phyloP scores from a whole-genome alignment of 116 monocot species.

The Zostera marina region DNA sequence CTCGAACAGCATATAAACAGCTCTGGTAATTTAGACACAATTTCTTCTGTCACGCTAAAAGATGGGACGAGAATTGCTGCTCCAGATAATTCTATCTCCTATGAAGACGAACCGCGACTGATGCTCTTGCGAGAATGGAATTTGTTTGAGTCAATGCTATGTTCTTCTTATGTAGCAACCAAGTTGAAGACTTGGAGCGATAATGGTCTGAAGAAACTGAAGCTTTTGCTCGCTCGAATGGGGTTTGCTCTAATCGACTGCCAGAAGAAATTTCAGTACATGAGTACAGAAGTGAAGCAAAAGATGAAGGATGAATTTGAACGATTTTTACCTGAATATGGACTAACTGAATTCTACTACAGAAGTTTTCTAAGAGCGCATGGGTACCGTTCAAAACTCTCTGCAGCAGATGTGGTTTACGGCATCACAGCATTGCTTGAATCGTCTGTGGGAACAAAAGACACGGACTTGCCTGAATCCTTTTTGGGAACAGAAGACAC shows the following conservation, averaged over 20 bases:
- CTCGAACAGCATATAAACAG: conserved; percentile 83
- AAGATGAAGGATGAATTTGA: conserved; percentile 71
- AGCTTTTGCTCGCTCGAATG: conserved; percentile 83
- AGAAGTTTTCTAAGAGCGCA: conserved; percentile 60
- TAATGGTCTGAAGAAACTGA: conserved; percentile 83
- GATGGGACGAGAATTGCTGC: conserved; percentile 78
- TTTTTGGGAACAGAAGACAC: conserved; percentile 20
- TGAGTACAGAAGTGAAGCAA: conserved; percentile 84
- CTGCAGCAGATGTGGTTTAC: conserved; percentile 91
- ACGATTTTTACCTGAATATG: conserved; percentile 72
- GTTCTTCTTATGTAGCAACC: conserved; percentile 88
- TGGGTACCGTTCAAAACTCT: conserved; percentile 64
- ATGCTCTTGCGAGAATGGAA: conserved; percentile 93
- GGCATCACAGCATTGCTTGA: conserved; percentile 83
- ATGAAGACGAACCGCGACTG: conserved; percentile 79
- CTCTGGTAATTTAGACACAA: conserved; percentile 42
- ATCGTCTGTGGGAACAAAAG: conserved; percentile 25
- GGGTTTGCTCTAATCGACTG: conserved; percentile 82
- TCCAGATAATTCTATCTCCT: conserved; percentile 62
- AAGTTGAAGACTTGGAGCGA: conserved; percentile 95
- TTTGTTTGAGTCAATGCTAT: conserved; percentile 86
- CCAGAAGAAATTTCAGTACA: conserved; percentile 92
- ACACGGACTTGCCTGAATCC: conserved; percentile 63
- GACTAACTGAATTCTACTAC: conserved; percentile 71
- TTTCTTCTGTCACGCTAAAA: conserved; percentile 53